Conservation (phyloP, 306 rosid species). For the Datisca glomerata region DNA sequence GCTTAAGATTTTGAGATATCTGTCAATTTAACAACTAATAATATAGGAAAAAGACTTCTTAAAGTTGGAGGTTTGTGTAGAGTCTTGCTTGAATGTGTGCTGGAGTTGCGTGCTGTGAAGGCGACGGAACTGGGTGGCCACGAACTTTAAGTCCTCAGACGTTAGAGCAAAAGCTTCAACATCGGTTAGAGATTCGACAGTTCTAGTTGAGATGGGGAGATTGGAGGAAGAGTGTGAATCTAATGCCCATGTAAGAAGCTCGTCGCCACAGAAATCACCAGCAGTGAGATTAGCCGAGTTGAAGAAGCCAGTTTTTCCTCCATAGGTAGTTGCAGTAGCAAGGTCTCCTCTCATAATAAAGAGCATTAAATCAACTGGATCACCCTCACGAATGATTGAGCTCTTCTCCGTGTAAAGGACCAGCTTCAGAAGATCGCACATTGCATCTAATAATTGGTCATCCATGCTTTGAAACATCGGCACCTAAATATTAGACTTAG, state of each 20-base stretch:
- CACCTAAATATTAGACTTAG: slow-evolving; percentile 32
- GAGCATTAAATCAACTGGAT: slow-evolving; percentile 86
- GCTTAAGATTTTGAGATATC: background rate
- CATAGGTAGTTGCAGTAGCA: slow-evolving; percentile 44
- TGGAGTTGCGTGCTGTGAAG: slow-evolving; percentile 56
- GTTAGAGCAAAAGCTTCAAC: slow-evolving; percentile 81
- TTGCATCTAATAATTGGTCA: slow-evolving; percentile 54
- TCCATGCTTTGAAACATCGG: slow-evolving; percentile 61
- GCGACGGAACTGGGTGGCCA: slow-evolving; percentile 62
- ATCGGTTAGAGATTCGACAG: slow-evolving; percentile 54
- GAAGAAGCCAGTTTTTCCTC: slow-evolving; percentile 67
- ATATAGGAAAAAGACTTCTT: slow-evolving; percentile 3
- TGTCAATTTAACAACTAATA: background rate
- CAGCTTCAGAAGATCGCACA: slow-evolving; percentile 70
- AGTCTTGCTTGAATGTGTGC: slow-evolving; percentile 59
- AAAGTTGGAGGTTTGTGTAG: slow-evolving; percentile 1
- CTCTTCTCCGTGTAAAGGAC: slow-evolving; percentile 57
- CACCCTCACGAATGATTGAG: slow-evolving; percentile 64
- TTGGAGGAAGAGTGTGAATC: slow-evolving; percentile 43
- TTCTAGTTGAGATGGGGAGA: slow-evolving; percentile 69
- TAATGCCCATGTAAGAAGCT: slow-evolving; percentile 90
- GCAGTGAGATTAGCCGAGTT: slow-evolving; percentile 40
- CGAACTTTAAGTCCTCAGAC: slow-evolving; percentile 61
- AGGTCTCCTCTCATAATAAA: slow-evolving; percentile 71
- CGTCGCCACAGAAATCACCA: slow-evolving; percentile 95